A percentile compares a stretch with the other conserved stretches of the same genome.
phyloP scores from a whole-genome alignment of 305 asterid species.

The Solanum hybrid region DNA sequence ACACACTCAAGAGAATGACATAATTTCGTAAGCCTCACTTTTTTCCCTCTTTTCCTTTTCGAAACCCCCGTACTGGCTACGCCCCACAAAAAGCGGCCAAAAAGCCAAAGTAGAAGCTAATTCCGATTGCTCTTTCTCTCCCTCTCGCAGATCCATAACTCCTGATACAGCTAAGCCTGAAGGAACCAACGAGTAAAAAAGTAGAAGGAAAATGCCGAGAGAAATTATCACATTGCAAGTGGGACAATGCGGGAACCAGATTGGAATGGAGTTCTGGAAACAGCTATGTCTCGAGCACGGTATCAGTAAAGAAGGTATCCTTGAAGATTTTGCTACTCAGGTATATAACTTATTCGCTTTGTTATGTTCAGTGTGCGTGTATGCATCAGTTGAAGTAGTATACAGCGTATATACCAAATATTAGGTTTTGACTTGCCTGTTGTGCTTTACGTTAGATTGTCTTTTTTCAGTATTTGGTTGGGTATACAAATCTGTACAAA shows the following conservation, averaged over 20 bases:
- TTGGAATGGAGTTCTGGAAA: conserved; percentile 99
- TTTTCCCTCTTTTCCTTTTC: conserved; percentile 2
- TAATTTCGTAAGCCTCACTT: neutral
- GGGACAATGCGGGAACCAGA: conserved; percentile 99
- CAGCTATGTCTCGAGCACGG: conserved; percentile 99
- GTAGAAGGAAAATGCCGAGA: conserved; percentile 60
- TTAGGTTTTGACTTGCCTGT: neutral
- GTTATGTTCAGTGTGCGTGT: neutral
- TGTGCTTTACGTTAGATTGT: neutral
- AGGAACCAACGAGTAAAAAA: neutral
- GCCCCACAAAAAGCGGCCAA: neutral
- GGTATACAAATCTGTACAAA: neutral
- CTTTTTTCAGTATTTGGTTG: neutral
- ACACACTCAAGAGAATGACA: neutral
- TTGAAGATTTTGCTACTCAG: conserved; percentile 97
- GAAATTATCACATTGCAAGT: conserved; percentile 90
- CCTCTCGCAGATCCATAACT: neutral
- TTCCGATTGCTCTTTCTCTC: neutral
- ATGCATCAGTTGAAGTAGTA: neutral
- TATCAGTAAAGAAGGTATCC: conserved; percentile 92
- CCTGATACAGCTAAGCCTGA: neutral
- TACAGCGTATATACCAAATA: neutral
- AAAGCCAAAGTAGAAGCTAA: neutral
- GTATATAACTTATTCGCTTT: conserved; percentile 14
- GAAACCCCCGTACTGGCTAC: conserved; percentile 5